These are phyloP conservation scores for Leishmania guyanensis DNA, from an alignment of 208 protist genomes.

Conservation along the genomic window DNA sequence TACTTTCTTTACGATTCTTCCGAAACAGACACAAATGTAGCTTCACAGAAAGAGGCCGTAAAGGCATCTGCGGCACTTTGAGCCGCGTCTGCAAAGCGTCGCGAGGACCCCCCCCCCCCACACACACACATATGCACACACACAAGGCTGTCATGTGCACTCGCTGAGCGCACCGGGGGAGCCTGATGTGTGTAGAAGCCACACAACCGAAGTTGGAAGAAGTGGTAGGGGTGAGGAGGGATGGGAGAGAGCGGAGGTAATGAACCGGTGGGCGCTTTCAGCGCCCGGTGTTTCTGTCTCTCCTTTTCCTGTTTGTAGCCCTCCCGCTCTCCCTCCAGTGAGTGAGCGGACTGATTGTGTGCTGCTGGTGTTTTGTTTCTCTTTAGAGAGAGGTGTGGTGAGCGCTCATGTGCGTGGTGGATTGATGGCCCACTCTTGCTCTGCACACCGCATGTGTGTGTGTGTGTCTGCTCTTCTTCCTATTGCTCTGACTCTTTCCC, in stretches of 20 bases:
- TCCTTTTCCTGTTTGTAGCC: not conserved
- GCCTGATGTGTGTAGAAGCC: not conserved
- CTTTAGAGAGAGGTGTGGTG: not conserved
- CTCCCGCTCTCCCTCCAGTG: not conserved
- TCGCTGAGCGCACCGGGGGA: not conserved
- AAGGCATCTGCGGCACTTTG: not conserved
- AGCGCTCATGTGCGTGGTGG: no score
- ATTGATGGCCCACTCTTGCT: no score
- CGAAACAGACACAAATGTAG: not conserved
- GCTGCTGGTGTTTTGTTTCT: not conserved
- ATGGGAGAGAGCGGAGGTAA: not conserved
- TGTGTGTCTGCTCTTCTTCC: not conserved
- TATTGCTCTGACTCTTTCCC: constrained; percentile 11
- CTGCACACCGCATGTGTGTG: not conserved
- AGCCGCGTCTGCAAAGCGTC: not conserved
- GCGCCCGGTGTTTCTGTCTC: not conserved
- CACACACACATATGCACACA: not conserved
- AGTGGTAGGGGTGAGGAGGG: not conserved
- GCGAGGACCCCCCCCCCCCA: not conserved
- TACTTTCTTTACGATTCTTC: not conserved
- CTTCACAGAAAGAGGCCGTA: not conserved
- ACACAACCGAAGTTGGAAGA: not conserved
- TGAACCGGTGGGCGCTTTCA: not conserved
- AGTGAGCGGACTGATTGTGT: no score
- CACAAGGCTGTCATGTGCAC: not conserved